Evolutionary conservation across 2,329 filamentous ascomycete genomes (phyloP).

Genomic region (Diplocarpon mali): DNA sequence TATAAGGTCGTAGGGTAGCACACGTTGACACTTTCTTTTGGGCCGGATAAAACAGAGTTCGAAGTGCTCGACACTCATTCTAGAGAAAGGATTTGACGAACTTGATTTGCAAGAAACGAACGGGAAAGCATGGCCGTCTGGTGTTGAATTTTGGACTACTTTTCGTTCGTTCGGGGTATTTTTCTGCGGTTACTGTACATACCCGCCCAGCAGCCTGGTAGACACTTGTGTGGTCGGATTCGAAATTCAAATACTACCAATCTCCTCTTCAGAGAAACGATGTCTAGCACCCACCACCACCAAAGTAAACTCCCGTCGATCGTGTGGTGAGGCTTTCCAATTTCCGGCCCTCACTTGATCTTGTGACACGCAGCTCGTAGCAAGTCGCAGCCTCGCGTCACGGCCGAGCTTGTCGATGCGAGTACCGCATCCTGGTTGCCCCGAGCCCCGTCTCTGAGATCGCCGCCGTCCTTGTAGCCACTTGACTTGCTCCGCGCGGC

Average conservation of each 20-base stretch:
- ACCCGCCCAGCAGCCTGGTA: conserved; percentile 11
- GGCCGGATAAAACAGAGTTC: conserved; percentile 20
- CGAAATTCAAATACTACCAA: not conserved
- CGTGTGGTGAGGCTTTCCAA: too few species aligned
- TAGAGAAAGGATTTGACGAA: conserved; percentile 13
- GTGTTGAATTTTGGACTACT: conserved; percentile 8
- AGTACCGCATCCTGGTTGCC: too few species aligned
- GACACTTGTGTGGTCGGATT: not conserved
- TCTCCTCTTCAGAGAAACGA: not conserved
- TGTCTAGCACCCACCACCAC: not conserved
- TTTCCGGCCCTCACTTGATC: too few species aligned
- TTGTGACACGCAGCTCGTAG: not conserved
- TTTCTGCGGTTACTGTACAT: conserved; percentile 17
- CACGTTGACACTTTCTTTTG: not conserved
- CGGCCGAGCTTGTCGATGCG: not conserved
- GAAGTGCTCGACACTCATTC: conserved; percentile 28
- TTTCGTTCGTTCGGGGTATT: not conserved
- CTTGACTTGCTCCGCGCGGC: too few species aligned
- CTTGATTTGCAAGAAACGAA: conserved; percentile 9
- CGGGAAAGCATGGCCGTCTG: conserved; percentile 19
- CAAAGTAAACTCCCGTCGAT: too few species aligned
- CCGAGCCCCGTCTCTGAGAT: too few species aligned
- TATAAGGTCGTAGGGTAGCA: conserved; percentile 13
- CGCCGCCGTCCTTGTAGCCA: too few species aligned
- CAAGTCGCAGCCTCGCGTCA: conserved; percentile 1